Evolutionary conservation across 2,329 filamentous ascomycete species (phyloP), one percentile per base, ranked within the genome.

Genomic region (Aspergillus ochraceoroseus): DNA sequence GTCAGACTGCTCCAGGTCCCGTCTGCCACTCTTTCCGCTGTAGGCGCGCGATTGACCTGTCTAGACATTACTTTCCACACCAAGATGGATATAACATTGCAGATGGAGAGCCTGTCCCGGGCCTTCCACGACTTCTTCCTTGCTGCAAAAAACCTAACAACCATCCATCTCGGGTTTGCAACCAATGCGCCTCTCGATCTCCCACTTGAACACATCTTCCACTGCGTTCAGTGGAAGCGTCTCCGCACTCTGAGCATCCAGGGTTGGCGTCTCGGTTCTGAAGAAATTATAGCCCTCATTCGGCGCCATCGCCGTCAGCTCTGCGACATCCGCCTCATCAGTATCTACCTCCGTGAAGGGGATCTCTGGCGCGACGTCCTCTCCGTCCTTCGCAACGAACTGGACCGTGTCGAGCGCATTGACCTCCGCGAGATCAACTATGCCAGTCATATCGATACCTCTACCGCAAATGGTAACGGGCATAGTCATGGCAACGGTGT

Each of bases 11-110:
- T 71, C 22, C 60, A 66, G 23, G 64, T 68, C 6, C 71, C 72
- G 1, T 66, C 72, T 3, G 61, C 63, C 7, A 71, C 67, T 1
- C 61, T 81, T 17, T 64, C 70, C 2, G 66, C 67, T 2, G 62
- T 81, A 25, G 78, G 75, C 4, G 67, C 69, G 44, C 70, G 75
- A n/a, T 62, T 83, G 28, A 78, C 74, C 8, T 78, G 77, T 52
- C 63, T 84, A 12, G 79, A 82, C 48, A 61, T 84, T 15, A 79
- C 80, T 50, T 82, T 82, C 50, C 77, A 79, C 47, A 76, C 79
- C 32, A 68, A 70, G 15, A 64, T 64, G 3, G 72, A 80, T 50
- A 66, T 82, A 11, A 75, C 79, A 46, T 63, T 68, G 19, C 74
- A 74, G 42, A 79, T 83, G 65, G 63, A 65, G 13, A 70, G 75